These are phyloP conservation scores for Talaromyces nanjingensis DNA, from an alignment of 495 filamentous ascomycete species.

Conservation along the genomic window DNA sequence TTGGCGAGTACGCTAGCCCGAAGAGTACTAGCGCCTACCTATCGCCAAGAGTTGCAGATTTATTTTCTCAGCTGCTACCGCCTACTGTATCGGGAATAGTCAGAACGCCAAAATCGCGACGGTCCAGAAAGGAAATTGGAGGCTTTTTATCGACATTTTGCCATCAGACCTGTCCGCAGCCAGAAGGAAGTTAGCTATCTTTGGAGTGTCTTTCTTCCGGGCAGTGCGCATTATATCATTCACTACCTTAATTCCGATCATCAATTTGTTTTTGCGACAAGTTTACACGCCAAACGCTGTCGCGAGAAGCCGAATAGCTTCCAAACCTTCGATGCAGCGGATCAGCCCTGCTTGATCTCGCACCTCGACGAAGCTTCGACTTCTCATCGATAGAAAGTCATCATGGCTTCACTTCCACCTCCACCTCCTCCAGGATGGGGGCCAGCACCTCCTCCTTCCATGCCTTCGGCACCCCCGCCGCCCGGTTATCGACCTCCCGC, in stretches of 20 bases:
- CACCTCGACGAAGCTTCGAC: constrained; percentile 2
- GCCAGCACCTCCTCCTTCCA: constrained; percentile 65
- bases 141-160: constrained; percentile 16
- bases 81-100: constrained; percentile 22
- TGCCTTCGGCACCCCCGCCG: constrained; percentile 74
- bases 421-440: constrained; percentile 74
- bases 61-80: constrained; percentile 3
- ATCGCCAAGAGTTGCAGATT: constrained; percentile 4
- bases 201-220: constrained; percentile 8
- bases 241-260: not conserved
- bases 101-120: constrained; percentile 25
- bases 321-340: constrained; percentile 7
- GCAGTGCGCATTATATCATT: not conserved
- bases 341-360: constrained; percentile 1
- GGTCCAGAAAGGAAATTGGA: constrained; percentile 19
- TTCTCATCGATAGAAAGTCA: constrained; percentile 26
- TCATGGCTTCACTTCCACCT: constrained; percentile 74
- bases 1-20: constrained; percentile 40
- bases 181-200: constrained; percentile 40
- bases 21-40: constrained; percentile 4
- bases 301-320: constrained; percentile 5
- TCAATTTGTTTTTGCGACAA: constrained; percentile 7
- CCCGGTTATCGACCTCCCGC: constrained; percentile 80
- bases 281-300: not conserved
- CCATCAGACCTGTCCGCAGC: constrained; percentile 21